Conservation (phyloP, 345 rosid species). For the Hibiscus tridactylites region DNA sequence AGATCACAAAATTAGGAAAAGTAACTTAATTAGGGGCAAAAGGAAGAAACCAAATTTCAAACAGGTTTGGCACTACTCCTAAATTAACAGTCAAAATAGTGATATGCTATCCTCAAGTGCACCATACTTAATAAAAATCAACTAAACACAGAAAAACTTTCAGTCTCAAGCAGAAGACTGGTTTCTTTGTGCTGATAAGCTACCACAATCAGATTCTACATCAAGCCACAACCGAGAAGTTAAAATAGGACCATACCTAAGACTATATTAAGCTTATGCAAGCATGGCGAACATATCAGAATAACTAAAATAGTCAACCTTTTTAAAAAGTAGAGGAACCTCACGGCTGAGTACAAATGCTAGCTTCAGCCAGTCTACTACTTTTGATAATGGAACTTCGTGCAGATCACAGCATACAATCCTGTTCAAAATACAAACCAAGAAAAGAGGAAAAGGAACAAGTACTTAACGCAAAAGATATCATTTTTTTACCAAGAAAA, state of each 20-base stretch:
- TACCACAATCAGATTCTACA: background rate
- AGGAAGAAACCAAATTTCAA: background rate
- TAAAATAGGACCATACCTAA: background rate
- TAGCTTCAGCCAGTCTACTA: slow-evolving; percentile 57
- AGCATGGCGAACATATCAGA: background rate
- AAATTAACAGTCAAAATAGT: background rate
- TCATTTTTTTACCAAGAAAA: background rate
- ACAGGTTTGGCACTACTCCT: background rate
- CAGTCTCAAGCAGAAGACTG: background rate
- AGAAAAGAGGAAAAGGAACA: slow-evolving; percentile 3
- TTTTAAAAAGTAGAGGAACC: slow-evolving; percentile 61
- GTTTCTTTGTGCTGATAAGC: background rate
- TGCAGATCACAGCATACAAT: slow-evolving; percentile 51
- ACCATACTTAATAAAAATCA: background rate
- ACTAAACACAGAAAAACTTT: background rate
- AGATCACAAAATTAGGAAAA: slow-evolving; percentile 3
- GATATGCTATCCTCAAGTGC: background rate
- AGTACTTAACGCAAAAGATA: background rate
- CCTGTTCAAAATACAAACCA: slow-evolving; percentile 38
- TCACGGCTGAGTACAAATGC: slow-evolving; percentile 80
- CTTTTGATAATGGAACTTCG: slow-evolving; percentile 35
- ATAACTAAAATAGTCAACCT: slow-evolving; percentile 40
- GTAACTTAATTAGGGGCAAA: too few relatives aligned
- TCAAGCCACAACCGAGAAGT: slow-evolving; percentile 1
- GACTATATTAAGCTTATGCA: background rate